Conservation (phyloP, 345 rosid species). For the Aegle marmelos region DNA sequence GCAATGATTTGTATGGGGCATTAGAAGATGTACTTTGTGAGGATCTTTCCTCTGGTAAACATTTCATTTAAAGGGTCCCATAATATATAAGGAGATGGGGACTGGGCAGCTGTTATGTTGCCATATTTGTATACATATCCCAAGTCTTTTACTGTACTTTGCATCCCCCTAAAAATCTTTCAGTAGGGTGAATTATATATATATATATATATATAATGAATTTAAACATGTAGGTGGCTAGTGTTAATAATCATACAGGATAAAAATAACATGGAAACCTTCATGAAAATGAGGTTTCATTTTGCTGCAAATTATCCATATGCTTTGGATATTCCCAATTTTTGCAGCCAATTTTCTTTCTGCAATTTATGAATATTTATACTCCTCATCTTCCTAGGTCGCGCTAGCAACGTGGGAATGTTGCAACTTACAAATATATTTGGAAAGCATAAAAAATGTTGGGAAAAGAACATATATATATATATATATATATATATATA, state of each 20-base stretch:
- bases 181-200: not conserved
- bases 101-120: not conserved
- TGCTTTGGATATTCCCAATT: not conserved
- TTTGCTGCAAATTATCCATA: not conserved
- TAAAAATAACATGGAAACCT: not conserved
- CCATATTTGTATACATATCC: not conserved
- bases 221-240: conserved; percentile 4
- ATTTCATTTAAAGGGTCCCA: not conserved
- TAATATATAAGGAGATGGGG: not conserved
- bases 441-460: too few species aligned
- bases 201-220: not conserved
- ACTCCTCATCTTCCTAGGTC: not conserved
- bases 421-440: too few species aligned
- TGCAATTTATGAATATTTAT: not conserved
- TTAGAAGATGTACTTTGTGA: not conserved
- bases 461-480: too few species aligned
- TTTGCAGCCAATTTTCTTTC: not conserved
- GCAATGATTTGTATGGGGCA: conserved; percentile 1
- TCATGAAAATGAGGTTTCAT: conserved; percentile 1
- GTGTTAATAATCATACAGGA: not conserved
- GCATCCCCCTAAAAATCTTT: not conserved
- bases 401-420: too few species aligned
- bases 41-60: not conserved
- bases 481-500: too few species aligned
- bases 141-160: not conserved